phyloP scores from a whole-genome alignment of 2,329 filamentous ascomycete species.

The Orbilia quercus region DNA sequence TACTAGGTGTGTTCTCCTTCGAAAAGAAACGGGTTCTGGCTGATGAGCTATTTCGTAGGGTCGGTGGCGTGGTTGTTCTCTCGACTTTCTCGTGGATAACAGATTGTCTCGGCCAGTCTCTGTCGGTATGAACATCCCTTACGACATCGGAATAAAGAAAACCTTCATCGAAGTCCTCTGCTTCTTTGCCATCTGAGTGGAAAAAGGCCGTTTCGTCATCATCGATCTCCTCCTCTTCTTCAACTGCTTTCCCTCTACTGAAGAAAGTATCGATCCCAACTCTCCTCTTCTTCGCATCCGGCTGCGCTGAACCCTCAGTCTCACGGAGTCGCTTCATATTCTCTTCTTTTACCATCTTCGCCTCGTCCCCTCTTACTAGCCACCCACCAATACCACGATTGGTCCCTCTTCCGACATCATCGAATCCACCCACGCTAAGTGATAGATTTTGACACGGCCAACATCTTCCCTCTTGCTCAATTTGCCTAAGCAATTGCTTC shows the following conservation, averaged over 20 bases:
- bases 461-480: slow-evolving; percentile 73
- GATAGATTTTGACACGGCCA: slow-evolving; percentile 96
- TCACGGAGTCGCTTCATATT: slow-evolving; percentile 49
- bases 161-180: slow-evolving; percentile 30
- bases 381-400: slow-evolving; percentile 82
- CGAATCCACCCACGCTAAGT: slow-evolving; percentile 88
- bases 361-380: slow-evolving; percentile 78
- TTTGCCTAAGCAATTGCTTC: slow-evolving; percentile 79
- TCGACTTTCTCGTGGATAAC: slow-evolving; percentile 2
- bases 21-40: slow-evolving; percentile 48
- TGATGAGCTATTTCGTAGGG: slow-evolving; percentile 40
- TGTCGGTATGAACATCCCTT: slow-evolving; percentile 16
- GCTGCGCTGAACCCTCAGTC: slow-evolving; percentile 47
- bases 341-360: slow-evolving; percentile 65
- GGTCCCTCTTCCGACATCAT: slow-evolving; percentile 80
- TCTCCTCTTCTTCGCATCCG: slow-evolving; percentile 62
- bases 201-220: slow-evolving; percentile 28
- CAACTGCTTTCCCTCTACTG: slow-evolving; percentile 45
- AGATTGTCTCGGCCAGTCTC: neutral
- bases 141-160: slow-evolving; percentile 29
- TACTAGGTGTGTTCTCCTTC: slow-evolving; percentile 50
- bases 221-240: slow-evolving; percentile 57
- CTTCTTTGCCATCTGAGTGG: slow-evolving; percentile 49
- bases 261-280: slow-evolving; percentile 61
- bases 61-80: slow-evolving; percentile 33